Conservation (phyloP, 2,329 filamentous ascomycete genomes). For the Talaromyces rugulosus region DNA sequence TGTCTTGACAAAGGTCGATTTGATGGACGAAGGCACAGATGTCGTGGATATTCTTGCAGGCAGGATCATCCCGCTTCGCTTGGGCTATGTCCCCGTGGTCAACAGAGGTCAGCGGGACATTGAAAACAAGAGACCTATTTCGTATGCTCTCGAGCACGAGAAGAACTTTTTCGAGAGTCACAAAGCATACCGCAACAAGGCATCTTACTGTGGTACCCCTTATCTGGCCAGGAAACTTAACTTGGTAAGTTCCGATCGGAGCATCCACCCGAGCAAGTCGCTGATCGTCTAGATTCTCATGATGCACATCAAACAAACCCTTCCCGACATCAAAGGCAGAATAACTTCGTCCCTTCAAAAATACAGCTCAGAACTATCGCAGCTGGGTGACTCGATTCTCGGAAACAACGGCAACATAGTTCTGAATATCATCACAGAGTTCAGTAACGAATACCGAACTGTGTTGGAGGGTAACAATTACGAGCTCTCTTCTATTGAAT, state of each 20-base stretch:
- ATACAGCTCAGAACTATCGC: conserved; percentile 75
- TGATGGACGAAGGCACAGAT: conserved; percentile 98
- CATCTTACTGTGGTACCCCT: conserved; percentile 95
- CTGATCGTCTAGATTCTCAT: conserved; percentile 69
- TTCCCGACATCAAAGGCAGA: conserved; percentile 96
- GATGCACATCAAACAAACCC: conserved; percentile 99
- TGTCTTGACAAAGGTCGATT: conserved; percentile 95
- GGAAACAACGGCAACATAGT: conserved; percentile 96
- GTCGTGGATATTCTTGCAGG: conserved; percentile 98
- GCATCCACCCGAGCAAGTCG: background rate
- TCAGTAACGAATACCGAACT: conserved; percentile 94
- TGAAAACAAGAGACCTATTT: conserved; percentile 94
- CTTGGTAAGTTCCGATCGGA: conserved; percentile 49
- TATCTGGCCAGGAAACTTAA: conserved; percentile 97
- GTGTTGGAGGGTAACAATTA: conserved; percentile 95
- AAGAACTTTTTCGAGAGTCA: conserved; percentile 98
- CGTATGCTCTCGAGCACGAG: conserved; percentile 84
- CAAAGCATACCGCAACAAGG: conserved; percentile 98
- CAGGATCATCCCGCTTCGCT: conserved; percentile 87
- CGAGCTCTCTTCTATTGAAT: conserved; percentile 87
- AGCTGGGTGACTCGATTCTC: conserved; percentile 87
- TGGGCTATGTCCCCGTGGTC: conserved; percentile 96
- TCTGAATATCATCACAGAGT: conserved; percentile 98
- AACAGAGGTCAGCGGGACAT: conserved; percentile 98
- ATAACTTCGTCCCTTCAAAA: conserved; percentile 93